Conservation (phyloP, 2,329 filamentous ascomycete species). For the Colletotrichum sp. region DNA sequence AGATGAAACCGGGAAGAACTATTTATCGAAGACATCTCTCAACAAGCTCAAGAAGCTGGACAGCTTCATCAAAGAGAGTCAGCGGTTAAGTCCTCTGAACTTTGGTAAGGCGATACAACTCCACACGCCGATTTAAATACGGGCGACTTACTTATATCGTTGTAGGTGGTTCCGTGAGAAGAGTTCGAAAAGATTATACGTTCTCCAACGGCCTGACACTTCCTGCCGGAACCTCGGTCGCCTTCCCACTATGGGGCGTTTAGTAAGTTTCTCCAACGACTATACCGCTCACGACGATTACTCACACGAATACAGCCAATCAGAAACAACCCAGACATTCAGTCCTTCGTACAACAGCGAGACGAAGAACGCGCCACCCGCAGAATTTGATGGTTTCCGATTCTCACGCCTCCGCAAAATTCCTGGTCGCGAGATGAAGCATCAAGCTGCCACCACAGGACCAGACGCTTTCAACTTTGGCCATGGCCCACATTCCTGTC, state of each 20-base stretch:
- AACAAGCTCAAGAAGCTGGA: slow-evolving; percentile 44
- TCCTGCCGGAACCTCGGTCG: slow-evolving; percentile 28
- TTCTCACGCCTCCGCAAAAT: slow-evolving; percentile 25
- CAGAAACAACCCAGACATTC: slow-evolving; percentile 11
- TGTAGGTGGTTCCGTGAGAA: slow-evolving; percentile 40
- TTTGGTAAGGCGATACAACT: not conserved
- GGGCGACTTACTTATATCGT: too few species aligned
- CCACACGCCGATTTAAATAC: not conserved
- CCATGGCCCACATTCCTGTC: slow-evolving; percentile 22
- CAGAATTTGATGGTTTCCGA: slow-evolving; percentile 27
- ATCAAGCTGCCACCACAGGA: slow-evolving; percentile 34
- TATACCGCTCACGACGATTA: too few species aligned
- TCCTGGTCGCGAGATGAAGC: slow-evolving; percentile 21
- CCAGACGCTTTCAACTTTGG: slow-evolving; percentile 48
- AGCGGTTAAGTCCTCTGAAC: slow-evolving; percentile 33
- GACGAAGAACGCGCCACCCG: slow-evolving; percentile 18
- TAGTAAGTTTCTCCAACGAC: not conserved
- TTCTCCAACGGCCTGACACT: slow-evolving; percentile 37
- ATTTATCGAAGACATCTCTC: slow-evolving; percentile 33
- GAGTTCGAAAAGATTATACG: slow-evolving; percentile 40
- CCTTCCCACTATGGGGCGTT: slow-evolving; percentile 27
- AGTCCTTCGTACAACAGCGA: slow-evolving; percentile 22
- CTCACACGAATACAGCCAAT: not conserved
- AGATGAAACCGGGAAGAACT: not conserved
- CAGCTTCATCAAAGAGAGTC: slow-evolving; percentile 44